Evolutionary conservation across 768 basidiomycete genomes (phyloP).

Genomic region (Leucocoprinus leucothites): DNA sequence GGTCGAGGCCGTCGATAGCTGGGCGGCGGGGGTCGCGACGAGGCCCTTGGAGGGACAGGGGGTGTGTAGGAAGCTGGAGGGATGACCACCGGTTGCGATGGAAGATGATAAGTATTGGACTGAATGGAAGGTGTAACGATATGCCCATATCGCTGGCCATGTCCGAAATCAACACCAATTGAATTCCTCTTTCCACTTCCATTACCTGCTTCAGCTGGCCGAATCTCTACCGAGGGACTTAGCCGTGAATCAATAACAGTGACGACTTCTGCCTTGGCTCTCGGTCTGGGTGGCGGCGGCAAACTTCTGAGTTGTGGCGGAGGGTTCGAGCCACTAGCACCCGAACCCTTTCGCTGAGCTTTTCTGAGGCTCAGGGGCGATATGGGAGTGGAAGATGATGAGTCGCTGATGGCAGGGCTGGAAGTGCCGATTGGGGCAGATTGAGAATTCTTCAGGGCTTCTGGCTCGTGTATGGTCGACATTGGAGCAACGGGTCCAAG

Average conservation of each 20-base stretch:
- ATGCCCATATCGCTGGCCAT: background rate
- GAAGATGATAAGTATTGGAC: background rate
- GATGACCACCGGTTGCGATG: background rate
- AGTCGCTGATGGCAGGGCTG: background rate
- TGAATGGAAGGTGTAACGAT: background rate
- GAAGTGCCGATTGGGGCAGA: constrained; percentile 7
- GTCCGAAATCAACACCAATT: constrained; percentile 6
- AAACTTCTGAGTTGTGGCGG: constrained; percentile 35
- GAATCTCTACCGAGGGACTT: background rate
- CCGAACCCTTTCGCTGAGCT: background rate
- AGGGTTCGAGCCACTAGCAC: constrained; percentile 7
- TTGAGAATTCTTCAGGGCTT: constrained; percentile 5
- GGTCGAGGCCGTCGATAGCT: constrained; percentile 7
- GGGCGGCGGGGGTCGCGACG: constrained; percentile 4
- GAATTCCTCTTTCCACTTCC: background rate
- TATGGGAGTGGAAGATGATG: constrained; percentile 19
- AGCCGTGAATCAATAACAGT: constrained; percentile 5
- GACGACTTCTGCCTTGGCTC: constrained; percentile 27
- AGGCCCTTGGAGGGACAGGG: constrained; percentile 3
- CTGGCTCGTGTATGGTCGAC: constrained; percentile 5
- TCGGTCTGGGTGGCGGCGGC: constrained; percentile 54
- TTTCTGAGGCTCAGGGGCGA: constrained; percentile 5
- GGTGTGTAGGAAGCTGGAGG: constrained; percentile 33
- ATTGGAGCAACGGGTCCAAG: background rate
- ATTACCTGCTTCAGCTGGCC: background rate